These are phyloP conservation scores for Umbelopsis vinacea DNA, from an alignment of 192 early-diverging fungal species.

Conservation along the genomic window DNA sequence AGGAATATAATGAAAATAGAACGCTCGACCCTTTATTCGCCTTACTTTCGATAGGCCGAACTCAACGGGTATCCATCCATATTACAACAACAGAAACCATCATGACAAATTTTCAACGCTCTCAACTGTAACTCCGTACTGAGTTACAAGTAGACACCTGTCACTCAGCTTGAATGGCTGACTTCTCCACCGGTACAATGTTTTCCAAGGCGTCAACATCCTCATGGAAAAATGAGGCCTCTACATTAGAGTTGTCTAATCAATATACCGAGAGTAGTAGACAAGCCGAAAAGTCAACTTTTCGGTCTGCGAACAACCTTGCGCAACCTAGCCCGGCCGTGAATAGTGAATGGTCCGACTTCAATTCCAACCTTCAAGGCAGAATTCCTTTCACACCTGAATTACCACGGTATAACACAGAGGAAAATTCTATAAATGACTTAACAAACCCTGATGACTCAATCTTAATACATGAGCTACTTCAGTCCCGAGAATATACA, in stretches of 20 bases:
- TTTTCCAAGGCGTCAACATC: constrained; percentile 8
- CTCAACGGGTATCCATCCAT: not conserved
- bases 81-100: not conserved
- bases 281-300: not conserved
- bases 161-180: no score
- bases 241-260: not conserved
- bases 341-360: not conserved
- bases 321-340: not conserved
- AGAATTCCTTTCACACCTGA: not conserved
- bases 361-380: not conserved
- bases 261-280: not conserved
- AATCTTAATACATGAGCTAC: not conserved
- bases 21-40: no score
- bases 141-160: no score
- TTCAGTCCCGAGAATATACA: constrained; percentile 1
- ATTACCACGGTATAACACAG: not conserved
- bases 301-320: not conserved
- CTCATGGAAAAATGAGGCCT: not conserved
- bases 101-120: not conserved
- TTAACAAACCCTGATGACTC: not conserved
- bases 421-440: not conserved
- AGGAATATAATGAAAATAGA: no score
- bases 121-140: no score
- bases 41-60: no score
- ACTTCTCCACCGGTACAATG: not conserved